phyloP scores from a whole-genome alignment of 1,284 basidiomycete genomes.

The Boletus smithii region DNA sequence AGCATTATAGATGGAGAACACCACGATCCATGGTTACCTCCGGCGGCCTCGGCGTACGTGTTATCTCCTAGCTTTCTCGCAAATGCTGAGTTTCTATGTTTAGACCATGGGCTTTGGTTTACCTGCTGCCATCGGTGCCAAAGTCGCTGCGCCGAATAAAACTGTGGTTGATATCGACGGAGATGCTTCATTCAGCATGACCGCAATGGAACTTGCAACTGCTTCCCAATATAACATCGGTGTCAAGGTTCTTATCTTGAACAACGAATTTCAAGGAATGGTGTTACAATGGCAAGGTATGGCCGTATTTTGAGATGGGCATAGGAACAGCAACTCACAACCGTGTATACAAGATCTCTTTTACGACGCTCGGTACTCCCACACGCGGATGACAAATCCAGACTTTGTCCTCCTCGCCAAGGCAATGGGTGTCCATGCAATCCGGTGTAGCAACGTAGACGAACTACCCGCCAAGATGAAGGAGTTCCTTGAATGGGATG shows the following conservation, averaged over 20 bases:
- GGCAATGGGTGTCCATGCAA: conserved; percentile 89
- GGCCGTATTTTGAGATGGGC: conserved; percentile 14
- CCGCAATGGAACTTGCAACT: conserved; percentile 97
- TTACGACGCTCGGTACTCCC: conserved; percentile 92
- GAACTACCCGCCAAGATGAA: conserved; percentile 96
- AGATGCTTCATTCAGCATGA: conserved; percentile 98
- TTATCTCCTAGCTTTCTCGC: not conserved
- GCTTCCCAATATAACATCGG: conserved; percentile 91
- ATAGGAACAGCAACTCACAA: conserved; percentile 2
- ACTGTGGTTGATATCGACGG: conserved; percentile 96
- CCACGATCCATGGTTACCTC: conserved; percentile 92
- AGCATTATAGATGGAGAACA: conserved; percentile 87
- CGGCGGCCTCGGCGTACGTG: conserved; percentile 88
- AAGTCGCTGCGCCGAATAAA: conserved; percentile 93
- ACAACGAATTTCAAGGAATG: conserved; percentile 98
- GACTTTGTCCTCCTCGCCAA: conserved; percentile 88
- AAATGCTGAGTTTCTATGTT: conserved; percentile 9
- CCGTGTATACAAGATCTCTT: conserved; percentile 70
- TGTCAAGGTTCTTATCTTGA: conserved; percentile 87
- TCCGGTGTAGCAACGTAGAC: conserved; percentile 66
- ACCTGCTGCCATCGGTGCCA: conserved; percentile 92
- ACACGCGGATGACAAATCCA: conserved; percentile 92
- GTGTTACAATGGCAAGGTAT: conserved; percentile 96
- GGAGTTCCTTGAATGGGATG: conserved; percentile 96
- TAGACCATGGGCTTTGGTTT: conserved; percentile 98